Evolutionary conservation across 495 filamentous ascomycete genomes (phyloP), one percentile per base, ranked within the genome.

Genomic region (Rostrohypoxylon terebratum): DNA sequence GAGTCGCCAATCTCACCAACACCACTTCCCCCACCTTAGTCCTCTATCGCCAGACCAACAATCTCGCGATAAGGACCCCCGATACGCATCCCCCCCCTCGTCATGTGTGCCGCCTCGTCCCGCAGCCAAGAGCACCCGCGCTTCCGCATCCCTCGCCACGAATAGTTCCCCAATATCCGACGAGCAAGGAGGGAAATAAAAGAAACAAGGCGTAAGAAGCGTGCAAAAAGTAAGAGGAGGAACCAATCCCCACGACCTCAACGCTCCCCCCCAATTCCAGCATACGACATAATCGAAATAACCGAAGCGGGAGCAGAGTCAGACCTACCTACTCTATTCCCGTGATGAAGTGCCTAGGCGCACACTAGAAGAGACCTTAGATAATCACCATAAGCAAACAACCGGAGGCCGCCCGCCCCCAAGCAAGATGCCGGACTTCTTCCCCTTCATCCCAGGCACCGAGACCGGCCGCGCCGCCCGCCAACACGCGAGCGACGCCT

Each of bases 361-460:
- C n/a, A n/a, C n/a, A n/a, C n/a, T n/a, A n/a, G n/a, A n/a, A n/a
- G n/a, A n/a, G n/a, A n/a, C n/a, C 28, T 28, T 28, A 28, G 28
- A 5, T 28, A 28, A 28, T 3, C 3, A 28, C 4, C 25, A 28
- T 28, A 28, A 4, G 25, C 25, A 28, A 28, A 5, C 6, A 38
- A 38, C 7, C 34, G 9, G 34, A 38, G 34, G 38, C 13, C 9
- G 8, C 55, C 9, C 3, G 42, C 28, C 25, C 61, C 38, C 13
- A 42, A 11, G 13, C 38, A 5, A 38, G 45, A 88, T 89, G 85
- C 87, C 87, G 58, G 79, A 83, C 34, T 88, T 90, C 82, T 90
- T 90, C 79, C 82, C 83, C 75, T 90, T 90, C 75, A 86, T 88
- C 65, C 87, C 87, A 64, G 88, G 87, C 65, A 83, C 81, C 66